These are phyloP conservation scores for Candida pseudoviswanathii DNA, from an alignment of 1,139 yeast species.

Conservation along the genomic window DNA sequence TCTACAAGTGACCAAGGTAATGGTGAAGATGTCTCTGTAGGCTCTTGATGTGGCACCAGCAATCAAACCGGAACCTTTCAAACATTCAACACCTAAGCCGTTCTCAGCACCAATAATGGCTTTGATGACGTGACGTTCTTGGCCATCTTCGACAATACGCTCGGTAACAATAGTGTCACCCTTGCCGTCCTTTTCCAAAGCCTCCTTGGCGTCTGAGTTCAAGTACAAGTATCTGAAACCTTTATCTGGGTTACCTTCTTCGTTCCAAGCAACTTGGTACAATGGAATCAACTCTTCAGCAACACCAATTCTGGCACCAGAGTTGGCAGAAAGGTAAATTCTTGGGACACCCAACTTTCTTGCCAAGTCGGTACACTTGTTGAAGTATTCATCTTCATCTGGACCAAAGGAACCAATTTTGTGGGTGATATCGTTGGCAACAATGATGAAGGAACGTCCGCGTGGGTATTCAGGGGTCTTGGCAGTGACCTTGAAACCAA, in stretches of 20 bases:
- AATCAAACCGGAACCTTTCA: conserved; percentile 95
- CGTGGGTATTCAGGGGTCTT: conserved; percentile 97
- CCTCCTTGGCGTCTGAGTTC: conserved; percentile 64
- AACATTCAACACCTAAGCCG: conserved; percentile 97
- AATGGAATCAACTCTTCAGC: conserved; percentile 93
- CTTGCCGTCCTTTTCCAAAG: conserved; percentile 61
- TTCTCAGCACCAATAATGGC: conserved; percentile 93
- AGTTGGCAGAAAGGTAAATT: conserved; percentile 92
- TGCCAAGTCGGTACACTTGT: conserved; percentile 90
- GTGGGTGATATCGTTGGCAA: conserved; percentile 95
- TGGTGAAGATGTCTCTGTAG: conserved; percentile 94
- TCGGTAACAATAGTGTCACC: conserved; percentile 72
- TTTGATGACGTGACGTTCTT: conserved; percentile 76
- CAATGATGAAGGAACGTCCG: conserved; percentile 89
- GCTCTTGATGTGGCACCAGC: conserved; percentile 99
- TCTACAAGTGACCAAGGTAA: conserved; percentile 95
- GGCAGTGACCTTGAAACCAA: conserved; percentile 87
- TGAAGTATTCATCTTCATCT: conserved; percentile 88
- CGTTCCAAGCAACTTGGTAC: conserved; percentile 93
- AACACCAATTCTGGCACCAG: conserved; percentile 98
- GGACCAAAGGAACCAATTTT: conserved; percentile 99
- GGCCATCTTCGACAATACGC: conserved; percentile 80
- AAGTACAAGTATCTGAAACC: conserved; percentile 91
- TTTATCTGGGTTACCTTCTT: conserved; percentile 68
- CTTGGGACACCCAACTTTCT: conserved; percentile 91